phyloP scores from a whole-genome alignment of 768 basidiomycete genomes.

The Mycena galopus region DNA sequence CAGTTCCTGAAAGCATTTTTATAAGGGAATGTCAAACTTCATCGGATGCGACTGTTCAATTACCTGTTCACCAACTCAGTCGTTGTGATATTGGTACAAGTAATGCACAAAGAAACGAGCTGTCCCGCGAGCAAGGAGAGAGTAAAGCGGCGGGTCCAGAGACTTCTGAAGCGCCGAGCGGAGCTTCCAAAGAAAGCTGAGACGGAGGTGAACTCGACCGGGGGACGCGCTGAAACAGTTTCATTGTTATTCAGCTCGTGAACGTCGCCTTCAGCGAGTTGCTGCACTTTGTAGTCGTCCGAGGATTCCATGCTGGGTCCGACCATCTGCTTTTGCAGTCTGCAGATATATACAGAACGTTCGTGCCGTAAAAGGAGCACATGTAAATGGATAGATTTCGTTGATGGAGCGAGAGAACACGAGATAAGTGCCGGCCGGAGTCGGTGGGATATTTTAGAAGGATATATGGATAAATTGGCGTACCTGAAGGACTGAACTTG shows the following conservation, averaged over 20 bases:
- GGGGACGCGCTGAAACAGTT: constrained; percentile 57
- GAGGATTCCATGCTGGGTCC: constrained; percentile 29
- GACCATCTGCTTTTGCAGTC: background rate
- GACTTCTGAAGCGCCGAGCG: constrained; percentile 72
- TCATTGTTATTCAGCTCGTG: constrained; percentile 6
- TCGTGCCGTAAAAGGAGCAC: constrained; percentile 28
- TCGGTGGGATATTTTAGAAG: background rate
- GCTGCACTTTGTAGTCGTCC: constrained; percentile 24
- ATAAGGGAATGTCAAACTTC: background rate
- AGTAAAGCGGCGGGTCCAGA: constrained; percentile 84
- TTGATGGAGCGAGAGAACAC: background rate
- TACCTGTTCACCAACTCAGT: constrained; percentile 70
- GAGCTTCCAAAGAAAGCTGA: constrained; percentile 66
- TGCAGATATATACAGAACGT: constrained; percentile 22
- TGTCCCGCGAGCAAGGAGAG: constrained; percentile 83
- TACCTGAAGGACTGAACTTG: constrained; percentile 16
- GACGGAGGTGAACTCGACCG: constrained; percentile 75
- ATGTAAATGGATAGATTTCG: constrained; percentile 29
- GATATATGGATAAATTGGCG: constrained; percentile 20
- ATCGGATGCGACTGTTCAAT: background rate
- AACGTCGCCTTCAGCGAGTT: constrained; percentile 14
- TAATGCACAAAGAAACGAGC: constrained; percentile 88
- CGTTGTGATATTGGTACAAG: constrained; percentile 89
- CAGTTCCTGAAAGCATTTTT: constrained; percentile 64
- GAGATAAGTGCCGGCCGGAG: background rate